These are phyloP conservation scores for Solanum bulbocastanum DNA, from an alignment of 257 asterid species.

Conservation along the genomic window DNA sequence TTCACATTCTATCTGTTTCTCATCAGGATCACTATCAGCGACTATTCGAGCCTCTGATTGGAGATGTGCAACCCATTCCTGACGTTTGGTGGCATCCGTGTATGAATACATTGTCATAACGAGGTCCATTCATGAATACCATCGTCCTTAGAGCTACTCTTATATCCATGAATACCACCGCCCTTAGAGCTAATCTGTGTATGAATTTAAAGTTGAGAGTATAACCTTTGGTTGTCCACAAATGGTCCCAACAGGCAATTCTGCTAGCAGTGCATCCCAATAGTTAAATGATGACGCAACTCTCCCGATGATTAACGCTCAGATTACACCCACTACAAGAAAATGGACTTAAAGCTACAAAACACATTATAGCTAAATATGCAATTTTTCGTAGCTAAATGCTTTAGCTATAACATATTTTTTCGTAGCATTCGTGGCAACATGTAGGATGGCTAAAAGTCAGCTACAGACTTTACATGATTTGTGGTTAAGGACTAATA, in stretches of 20 bases:
- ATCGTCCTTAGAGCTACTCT: slow-evolving; percentile 70
- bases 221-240: slow-evolving; percentile 90
- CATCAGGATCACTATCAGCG: slow-evolving; percentile 68
- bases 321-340: too few species aligned
- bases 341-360: too few species aligned
- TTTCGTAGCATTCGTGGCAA: too few species aligned
- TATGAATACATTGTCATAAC: slow-evolving; percentile 61
- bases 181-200: too few species aligned
- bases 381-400: too few species aligned
- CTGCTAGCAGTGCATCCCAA: slow-evolving; percentile 64
- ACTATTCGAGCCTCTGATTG: slow-evolving; percentile 91
- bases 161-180: slow-evolving; percentile 32
- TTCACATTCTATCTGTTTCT: slow-evolving; percentile 74
- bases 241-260: slow-evolving; percentile 92
- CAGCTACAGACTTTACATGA: too few species aligned
- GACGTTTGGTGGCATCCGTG: slow-evolving; percentile 30
- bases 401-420: too few species aligned
- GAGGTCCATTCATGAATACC: slow-evolving; percentile 46
- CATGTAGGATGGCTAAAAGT: too few species aligned
- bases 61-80: slow-evolving; percentile 79
- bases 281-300: too few species aligned
- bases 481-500: too few species aligned
- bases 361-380: too few species aligned
- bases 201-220: neutral
- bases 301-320: too few species aligned